Evolutionary conservation across 1,284 basidiomycete species (phyloP).

Genomic region (Tylopilus orsonianus): DNA sequence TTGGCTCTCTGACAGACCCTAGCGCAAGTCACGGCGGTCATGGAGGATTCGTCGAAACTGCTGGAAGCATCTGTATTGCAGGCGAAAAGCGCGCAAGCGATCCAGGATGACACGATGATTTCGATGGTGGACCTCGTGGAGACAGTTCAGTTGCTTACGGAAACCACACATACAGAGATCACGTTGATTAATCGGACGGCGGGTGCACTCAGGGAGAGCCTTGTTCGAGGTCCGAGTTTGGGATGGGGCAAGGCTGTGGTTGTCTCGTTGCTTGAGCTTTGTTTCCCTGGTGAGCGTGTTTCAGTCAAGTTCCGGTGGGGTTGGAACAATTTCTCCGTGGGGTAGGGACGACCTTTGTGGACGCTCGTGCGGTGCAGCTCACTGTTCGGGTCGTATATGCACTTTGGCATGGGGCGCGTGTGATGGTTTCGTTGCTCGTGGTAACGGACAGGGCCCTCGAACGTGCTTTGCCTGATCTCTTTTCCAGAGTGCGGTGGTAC

Average conservation of each 20-base stretch:
- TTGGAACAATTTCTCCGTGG: neutral
- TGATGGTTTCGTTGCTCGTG: slow-evolving; percentile 26
- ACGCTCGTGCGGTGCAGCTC: slow-evolving; percentile 13
- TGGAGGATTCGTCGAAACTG: slow-evolving; percentile 24
- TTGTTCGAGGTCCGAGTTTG: slow-evolving; percentile 13
- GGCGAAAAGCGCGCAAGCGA: slow-evolving; percentile 32
- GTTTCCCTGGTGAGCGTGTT: slow-evolving; percentile 26
- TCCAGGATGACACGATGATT: slow-evolving; percentile 37
- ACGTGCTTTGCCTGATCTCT: slow-evolving; percentile 16
- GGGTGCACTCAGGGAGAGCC: slow-evolving; percentile 33
- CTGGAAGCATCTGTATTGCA: slow-evolving; percentile 31
- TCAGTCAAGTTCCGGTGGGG: neutral
- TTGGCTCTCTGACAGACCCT: slow-evolving; percentile 21
- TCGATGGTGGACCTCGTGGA: slow-evolving; percentile 38
- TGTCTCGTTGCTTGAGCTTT: slow-evolving; percentile 10
- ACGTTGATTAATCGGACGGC: slow-evolving; percentile 48
- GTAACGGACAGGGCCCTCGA: slow-evolving; percentile 19
- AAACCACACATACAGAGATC: slow-evolving; percentile 42
- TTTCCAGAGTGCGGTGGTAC: slow-evolving; percentile 25
- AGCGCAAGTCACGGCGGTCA: slow-evolving; percentile 22
- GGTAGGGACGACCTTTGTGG: slow-evolving; percentile 15
- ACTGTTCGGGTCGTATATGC: slow-evolving; percentile 12
- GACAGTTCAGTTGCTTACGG: slow-evolving; percentile 38
- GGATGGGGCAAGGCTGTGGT: slow-evolving; percentile 24
- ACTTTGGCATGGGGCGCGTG: slow-evolving; percentile 25